Evolutionary conservation across 2,329 filamentous ascomycete genomes (phyloP).

Genomic region (Aspergillus tanneri): DNA sequence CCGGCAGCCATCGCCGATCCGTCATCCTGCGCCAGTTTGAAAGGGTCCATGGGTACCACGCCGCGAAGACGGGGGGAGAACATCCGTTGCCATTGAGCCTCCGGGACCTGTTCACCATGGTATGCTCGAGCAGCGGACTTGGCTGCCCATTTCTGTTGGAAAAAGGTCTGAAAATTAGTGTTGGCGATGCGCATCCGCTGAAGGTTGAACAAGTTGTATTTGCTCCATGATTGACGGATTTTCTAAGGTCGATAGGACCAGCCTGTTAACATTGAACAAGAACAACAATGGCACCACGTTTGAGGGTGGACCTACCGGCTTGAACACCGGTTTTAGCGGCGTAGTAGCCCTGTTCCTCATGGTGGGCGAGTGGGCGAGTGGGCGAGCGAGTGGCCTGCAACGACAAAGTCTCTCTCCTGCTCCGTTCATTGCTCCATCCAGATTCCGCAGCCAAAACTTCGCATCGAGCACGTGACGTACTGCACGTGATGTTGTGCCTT

Average conservation of each 20-base stretch:
- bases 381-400: slow-evolving; percentile 9
- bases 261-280: slow-evolving; percentile 1
- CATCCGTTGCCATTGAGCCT: slow-evolving; percentile 91
- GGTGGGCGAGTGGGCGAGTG: slow-evolving; percentile 24
- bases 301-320: slow-evolving; percentile 31
- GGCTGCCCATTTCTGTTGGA: slow-evolving; percentile 96
- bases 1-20: slow-evolving; percentile 81
- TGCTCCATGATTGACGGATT: slow-evolving; percentile 95
- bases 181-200: slow-evolving; percentile 52
- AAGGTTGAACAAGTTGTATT: slow-evolving; percentile 94
- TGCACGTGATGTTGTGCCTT: slow-evolving; percentile 7
- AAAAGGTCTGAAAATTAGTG: slow-evolving; percentile 66
- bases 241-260: slow-evolving; percentile 57
- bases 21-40: slow-evolving; percentile 75
- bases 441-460: slow-evolving; percentile 33
- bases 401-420: background rate
- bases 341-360: slow-evolving; percentile 49
- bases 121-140: slow-evolving; percentile 83
- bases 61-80: slow-evolving; percentile 78
- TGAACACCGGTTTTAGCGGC: slow-evolving; percentile 41
- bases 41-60: slow-evolving; percentile 80
- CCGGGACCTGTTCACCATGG: slow-evolving; percentile 90
- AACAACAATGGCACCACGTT: background rate
- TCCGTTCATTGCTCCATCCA: background rate
- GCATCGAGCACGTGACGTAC: slow-evolving; percentile 28